These are phyloP conservation scores for Phytophthora citrophthora DNA, from an alignment of 352 stramenopile genomes.

Conservation along the genomic window DNA sequence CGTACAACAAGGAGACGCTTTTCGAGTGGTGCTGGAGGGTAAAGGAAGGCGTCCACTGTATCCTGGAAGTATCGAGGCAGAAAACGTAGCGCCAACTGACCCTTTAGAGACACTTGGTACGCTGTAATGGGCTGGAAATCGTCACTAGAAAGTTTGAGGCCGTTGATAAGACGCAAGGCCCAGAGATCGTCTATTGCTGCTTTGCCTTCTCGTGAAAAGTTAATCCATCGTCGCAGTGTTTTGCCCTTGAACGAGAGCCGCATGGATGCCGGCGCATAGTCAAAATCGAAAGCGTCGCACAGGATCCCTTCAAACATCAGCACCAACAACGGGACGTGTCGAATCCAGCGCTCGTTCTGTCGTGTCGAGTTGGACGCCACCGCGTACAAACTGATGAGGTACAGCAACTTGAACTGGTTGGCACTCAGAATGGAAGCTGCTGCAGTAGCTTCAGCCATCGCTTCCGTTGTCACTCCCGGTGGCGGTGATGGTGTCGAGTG, in stretches of 20 bases:
- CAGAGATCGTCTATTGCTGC: conserved; percentile 95
- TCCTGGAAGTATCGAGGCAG: conserved; percentile 77
- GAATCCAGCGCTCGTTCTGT: conserved; percentile 96
- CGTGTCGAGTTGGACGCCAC: conserved; percentile 87
- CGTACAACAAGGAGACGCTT: conserved; percentile 51
- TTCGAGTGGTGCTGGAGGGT: conserved; percentile 53
- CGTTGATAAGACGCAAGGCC: conserved; percentile 93
- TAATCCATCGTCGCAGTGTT: conserved; percentile 88
- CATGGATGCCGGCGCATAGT: conserved; percentile 96
- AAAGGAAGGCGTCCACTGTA: conserved; percentile 74
- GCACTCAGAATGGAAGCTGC: conserved; percentile 76
- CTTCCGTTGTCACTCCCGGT: conserved; percentile 15
- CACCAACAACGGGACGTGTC: conserved; percentile 95
- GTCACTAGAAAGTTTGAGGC: conserved; percentile 93
- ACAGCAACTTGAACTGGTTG: conserved; percentile 97
- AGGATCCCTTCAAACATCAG: conserved; percentile 98
- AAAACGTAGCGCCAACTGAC: conserved; percentile 84
- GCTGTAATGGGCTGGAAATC: conserved; percentile 96
- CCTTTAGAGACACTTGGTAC: conserved; percentile 95
- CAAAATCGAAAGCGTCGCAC: conserved; percentile 94
- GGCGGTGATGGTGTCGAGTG: conserved; percentile 12
- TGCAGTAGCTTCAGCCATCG: conserved; percentile 20
- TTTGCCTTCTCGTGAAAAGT: conserved; percentile 96
- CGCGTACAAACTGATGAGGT: conserved; percentile 96
- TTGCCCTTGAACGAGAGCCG: conserved; percentile 93